A percentile compares a stretch with the other conserved stretches of the same genome.
Evolutionary conservation across 495 filamentous ascomycete species (phyloP).

Genomic region (Penicillium coprophilum): DNA sequence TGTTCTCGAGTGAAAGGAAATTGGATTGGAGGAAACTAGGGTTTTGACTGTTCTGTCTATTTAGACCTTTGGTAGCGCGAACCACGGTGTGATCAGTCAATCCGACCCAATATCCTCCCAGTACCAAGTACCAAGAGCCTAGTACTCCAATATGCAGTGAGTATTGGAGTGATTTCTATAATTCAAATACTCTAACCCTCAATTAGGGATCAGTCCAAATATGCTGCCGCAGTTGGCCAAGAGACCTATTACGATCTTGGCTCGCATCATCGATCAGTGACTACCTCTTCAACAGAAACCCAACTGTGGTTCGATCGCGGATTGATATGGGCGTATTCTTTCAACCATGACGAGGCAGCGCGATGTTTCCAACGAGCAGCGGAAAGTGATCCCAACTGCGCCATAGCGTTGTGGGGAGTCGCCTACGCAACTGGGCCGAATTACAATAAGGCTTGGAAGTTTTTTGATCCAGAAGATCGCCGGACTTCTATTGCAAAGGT

Average conservation of each 20-base stretch:
- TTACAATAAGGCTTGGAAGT: conserved; percentile 5
- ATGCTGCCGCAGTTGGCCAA: background rate
- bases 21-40: no score
- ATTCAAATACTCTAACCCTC: background rate
- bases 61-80: no score
- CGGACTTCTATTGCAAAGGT: background rate
- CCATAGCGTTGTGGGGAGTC: conserved; percentile 1
- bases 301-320: conserved; percentile 20
- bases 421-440: background rate
- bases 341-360: conserved; percentile 18
- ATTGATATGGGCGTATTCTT: conserved; percentile 15
- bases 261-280: conserved; percentile 23
- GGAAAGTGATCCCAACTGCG: conserved; percentile 9
- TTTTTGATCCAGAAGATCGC: background rate
- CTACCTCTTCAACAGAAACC: conserved; percentile 29
- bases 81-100: no score
- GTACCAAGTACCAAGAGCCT: no score
- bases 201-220: background rate
- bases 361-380: conserved; percentile 13
- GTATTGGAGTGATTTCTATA: background rate
- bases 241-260: conserved; percentile 4
- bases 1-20: no score
- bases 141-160: background rate
- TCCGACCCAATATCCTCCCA: no score
- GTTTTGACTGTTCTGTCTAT: no score